phyloP scores from a whole-genome alignment of 176 grass and related monocot genomes.

The Eragrostis nindensis region DNA sequence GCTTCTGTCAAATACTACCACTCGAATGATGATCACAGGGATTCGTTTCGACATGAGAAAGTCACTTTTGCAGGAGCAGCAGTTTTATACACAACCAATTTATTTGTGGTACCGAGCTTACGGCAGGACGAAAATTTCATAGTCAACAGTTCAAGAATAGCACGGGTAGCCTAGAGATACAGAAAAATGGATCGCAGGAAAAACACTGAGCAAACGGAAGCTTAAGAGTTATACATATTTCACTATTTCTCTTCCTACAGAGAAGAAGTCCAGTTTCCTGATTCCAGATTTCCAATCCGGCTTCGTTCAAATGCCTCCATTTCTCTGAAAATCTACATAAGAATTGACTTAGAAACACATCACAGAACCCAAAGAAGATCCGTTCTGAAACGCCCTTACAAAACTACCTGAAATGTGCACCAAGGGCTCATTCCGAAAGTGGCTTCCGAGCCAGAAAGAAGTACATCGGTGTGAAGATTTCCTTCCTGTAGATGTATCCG shows the following conservation, averaged over 20 bases:
- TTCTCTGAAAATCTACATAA: slow-evolving; percentile 4
- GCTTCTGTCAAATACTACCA: too few species aligned
- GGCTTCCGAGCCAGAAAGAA: slow-evolving; percentile 86
- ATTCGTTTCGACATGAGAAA: neutral
- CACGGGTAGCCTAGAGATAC: neutral
- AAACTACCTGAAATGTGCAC: slow-evolving; percentile 28
- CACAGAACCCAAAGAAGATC: neutral
- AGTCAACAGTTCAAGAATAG: neutral
- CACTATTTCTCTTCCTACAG: neutral
- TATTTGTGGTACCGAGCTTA: too few species aligned
- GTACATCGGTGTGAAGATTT: slow-evolving; percentile 91
- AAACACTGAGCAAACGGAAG: slow-evolving; percentile 13
- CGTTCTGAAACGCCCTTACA: too few species aligned
- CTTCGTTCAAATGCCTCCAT: slow-evolving; percentile 6
- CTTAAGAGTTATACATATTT: slow-evolving; percentile 16
- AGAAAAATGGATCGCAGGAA: neutral
- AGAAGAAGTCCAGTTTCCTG: neutral
- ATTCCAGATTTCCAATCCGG: neutral
- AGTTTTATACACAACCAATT: slow-evolving; percentile 15
- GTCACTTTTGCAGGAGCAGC: neutral
- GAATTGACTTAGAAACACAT: neutral
- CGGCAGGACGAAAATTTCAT: too few species aligned
- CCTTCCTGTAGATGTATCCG: slow-evolving; percentile 64
- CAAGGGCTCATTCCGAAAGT: slow-evolving; percentile 43
- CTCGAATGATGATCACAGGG: neutral